Evolutionary conservation across 1,284 basidiomycete genomes (phyloP), one percentile per base, ranked within the genome.

Genomic region (Moesziomyces sp.): DNA sequence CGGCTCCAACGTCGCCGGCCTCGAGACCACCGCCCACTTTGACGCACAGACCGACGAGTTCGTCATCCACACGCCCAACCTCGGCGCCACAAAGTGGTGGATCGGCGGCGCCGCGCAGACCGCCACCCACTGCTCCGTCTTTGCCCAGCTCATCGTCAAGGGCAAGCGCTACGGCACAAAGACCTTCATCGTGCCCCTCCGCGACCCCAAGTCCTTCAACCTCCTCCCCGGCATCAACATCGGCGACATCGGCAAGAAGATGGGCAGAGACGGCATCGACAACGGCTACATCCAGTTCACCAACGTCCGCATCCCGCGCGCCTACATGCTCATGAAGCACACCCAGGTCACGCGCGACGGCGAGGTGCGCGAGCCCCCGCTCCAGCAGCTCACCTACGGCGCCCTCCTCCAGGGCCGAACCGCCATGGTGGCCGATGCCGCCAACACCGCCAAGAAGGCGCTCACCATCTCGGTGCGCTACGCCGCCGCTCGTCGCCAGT

Each of bases 271-370:
- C 73, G 87, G 87, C 48, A 88, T 88, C 74, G 82, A 83, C 74
- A 83, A 83, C 46, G 81, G 81, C 40, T 81, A 82, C 72, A 78
- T 81, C 58, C 84, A 87, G 63, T 88, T 89, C 83, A 88, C 88
- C 63, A 85, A 88, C 63, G 87, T 88, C 55, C 86, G 87, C 58
- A 86, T 89, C 19, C 88, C 88, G 9, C 86, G 88, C 55, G 86
- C 87, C 19, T 86, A 85, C 79, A 88, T 89, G 87, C 86, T 89
- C 74, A 88, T 88, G 87, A 88, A 88, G 84, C 87, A 89, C 82
- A 87, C 87, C 38, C 88, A 88, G 71, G 85, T 86, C 52, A 85
- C 87, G 3, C 85, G 88, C 21, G 85, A 88, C 26, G 86, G 85
- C 28, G 77, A 84, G 61, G 85, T 86, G 33, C 79, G 76, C 33